Evolutionary conservation across 805 yeast species (phyloP), one percentile per base, ranked within the genome.

Genomic region (Starmerella riodocensis): DNA sequence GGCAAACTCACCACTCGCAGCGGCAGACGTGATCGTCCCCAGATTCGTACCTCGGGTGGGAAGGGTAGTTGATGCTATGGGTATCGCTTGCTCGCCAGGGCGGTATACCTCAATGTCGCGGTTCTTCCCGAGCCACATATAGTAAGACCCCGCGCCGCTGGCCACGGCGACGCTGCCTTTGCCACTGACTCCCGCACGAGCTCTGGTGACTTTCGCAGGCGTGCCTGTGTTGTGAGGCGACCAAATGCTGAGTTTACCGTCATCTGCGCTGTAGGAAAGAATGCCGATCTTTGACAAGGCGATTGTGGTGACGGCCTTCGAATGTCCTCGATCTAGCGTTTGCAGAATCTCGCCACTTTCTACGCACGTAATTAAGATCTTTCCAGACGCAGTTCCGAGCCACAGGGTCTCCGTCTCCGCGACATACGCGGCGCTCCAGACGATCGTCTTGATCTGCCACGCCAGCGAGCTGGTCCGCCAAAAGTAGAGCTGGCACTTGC

Each of bases 181-280:
- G 17, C 36, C 37, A 9, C 21, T 18, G 3, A 32, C 37, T 3
- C 41, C 16, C 4, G 16, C 34, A 4, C 34, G 24, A 21, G 20
- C n/a, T 6, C 34, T 12, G n/a, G 13, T 19, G 6, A 31, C 34
- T 31, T 21, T 31, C 14, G 6, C 7, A 6, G 34, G 34, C 6
- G 17, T 31, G 11, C 34, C 34, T 4, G 34, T 9, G 25, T 31
- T 31, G 4, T 4, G 39, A 23, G 36, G 37, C 2, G 46, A 44
- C 67, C 67, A 63, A 1, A 57, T 41, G 36, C 55, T 54, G 1
- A 61, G 36, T 31, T 57, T 53, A 2, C 67, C 66, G 19, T 60
- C 51, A 2, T 43, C 63, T 3, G 55, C 61, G 30, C 63, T 62
- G 19, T 63, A 29, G 2, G 63, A 36, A 6, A 46, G 17, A 4